phyloP scores from a whole-genome alignment of 257 asterid species.

The Linderniella brevidens region DNA sequence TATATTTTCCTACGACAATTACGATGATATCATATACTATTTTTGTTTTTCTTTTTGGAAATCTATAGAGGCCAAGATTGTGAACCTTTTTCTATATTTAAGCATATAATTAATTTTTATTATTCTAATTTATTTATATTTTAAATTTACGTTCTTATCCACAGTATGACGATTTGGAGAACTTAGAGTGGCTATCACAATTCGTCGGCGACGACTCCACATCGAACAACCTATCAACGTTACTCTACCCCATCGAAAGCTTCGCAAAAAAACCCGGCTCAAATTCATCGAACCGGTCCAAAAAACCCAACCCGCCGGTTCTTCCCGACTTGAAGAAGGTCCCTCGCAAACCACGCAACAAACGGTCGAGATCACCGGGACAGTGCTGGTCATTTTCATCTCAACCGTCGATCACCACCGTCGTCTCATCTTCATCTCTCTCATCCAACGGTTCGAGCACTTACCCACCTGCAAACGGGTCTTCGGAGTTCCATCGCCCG shows the following conservation, averaged over 20 bases:
- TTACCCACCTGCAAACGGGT: conserved; percentile 14
- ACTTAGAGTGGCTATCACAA: conserved; percentile 71
- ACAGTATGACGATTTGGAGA: conserved; percentile 45
- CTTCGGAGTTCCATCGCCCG: conserved; percentile 26
- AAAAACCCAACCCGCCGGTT: no score
- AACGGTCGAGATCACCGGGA: no score
- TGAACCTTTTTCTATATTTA: neutral
- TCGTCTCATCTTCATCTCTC: conserved; percentile 19
- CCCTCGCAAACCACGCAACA: no score
- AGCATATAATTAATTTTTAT: neutral
- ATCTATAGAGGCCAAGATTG: no score
- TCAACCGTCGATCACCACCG: no score
- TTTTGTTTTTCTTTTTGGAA: no score
- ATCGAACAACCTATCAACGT: conserved; percentile 18
- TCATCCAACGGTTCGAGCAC: conserved; percentile 20
- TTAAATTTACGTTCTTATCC: neutral
- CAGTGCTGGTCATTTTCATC: no score
- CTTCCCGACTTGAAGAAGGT: no score
- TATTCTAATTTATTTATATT: neutral
- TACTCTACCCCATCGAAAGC: conserved; percentile 29
- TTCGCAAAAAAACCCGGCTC: conserved; percentile 17
- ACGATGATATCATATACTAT: no score
- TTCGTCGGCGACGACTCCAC: conserved; percentile 52
- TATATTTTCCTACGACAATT: no score
- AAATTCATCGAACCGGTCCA: neutral